Percentiles rank a stretch among this genome's conserved stretches.
These are phyloP conservation scores for Haberlea rhodopensis DNA, from an alignment of 257 asterid genomes.

Conservation along the genomic window DNA sequence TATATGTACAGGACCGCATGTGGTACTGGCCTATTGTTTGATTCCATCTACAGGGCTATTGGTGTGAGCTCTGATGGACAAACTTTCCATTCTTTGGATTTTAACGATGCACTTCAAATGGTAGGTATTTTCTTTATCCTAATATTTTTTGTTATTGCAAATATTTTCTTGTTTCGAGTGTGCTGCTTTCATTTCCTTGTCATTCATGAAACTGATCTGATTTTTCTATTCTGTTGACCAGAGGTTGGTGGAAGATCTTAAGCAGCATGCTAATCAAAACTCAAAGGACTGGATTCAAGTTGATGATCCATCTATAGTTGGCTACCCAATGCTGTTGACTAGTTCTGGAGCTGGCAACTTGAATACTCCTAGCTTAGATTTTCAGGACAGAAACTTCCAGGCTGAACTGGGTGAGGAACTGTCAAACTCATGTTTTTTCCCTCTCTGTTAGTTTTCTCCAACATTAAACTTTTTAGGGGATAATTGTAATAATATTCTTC, in stretches of 20 bases:
- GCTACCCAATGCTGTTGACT: conserved; percentile 38
- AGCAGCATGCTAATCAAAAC: conserved; percentile 49
- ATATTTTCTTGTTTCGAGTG: conserved; percentile 3
- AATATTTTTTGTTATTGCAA: neutral
- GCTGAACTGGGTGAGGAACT: conserved; percentile 50
- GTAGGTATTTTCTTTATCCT: conserved; percentile 37
- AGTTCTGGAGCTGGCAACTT: conserved; percentile 33
- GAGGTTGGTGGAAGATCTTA: conserved; percentile 54
- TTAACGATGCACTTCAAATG: conserved; percentile 47
- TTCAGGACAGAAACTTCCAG: conserved; percentile 36
- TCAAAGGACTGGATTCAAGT: conserved; percentile 37
- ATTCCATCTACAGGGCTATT: conserved; percentile 52
- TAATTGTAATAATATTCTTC: conserved; percentile 7
- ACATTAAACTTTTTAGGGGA: neutral
- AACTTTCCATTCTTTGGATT: conserved; percentile 37
- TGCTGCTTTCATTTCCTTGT: neutral
- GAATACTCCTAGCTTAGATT: conserved; percentile 29
- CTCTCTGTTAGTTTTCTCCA: neutral
- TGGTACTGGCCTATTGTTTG: conserved; percentile 43
- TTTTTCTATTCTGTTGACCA: conserved; percentile 29
- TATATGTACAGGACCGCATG: conserved; percentile 37
- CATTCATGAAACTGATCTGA: conserved; percentile 20
- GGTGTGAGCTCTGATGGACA: conserved; percentile 61
- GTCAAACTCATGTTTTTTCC: neutral
- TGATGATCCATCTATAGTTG: conserved; percentile 36